Evolutionary conservation across 2,329 filamentous ascomycete species (phyloP).

Genomic region (Ophidiomyces ophidiicola): DNA sequence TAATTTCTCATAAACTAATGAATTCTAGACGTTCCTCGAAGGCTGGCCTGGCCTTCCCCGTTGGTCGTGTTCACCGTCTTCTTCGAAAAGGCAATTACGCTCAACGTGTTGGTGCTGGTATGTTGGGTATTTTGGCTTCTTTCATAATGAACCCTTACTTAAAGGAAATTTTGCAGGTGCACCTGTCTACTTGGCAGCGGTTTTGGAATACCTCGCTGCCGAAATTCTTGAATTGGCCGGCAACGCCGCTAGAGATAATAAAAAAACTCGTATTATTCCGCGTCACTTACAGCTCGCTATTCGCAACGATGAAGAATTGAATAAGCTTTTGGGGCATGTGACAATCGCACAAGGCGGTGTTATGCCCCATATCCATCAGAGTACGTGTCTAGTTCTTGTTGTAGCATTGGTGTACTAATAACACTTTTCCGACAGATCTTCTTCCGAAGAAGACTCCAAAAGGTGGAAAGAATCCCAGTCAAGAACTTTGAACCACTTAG

Average conservation of each 20-base stretch:
- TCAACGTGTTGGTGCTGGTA: constrained; percentile 94
- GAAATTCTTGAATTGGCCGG: constrained; percentile 27
- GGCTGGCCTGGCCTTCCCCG: constrained; percentile 96
- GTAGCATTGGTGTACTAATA: neutral
- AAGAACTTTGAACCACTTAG: constrained; percentile 72
- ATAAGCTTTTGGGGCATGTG: constrained; percentile 93
- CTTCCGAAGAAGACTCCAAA: constrained; percentile 99
- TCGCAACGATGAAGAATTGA: constrained; percentile 98
- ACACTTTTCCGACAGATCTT: constrained; percentile 55
- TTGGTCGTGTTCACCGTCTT: constrained; percentile 98
- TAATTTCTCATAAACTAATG: neutral
- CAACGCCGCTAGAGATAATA: constrained; percentile 98
- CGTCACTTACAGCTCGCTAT: constrained; percentile 98
- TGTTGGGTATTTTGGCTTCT: constrained; percentile 22
- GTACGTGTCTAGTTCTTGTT: constrained; percentile 45
- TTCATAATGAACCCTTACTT: neutral
- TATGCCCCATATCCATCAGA: constrained; percentile 92
- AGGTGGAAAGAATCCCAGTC: constrained; percentile 80
- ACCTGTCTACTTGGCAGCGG: constrained; percentile 65
- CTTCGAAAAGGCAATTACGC: constrained; percentile 99
- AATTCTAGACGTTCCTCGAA: constrained; percentile 80
- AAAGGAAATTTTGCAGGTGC: constrained; percentile 44
- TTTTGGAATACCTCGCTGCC: constrained; percentile 14
- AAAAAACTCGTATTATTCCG: constrained; percentile 99
- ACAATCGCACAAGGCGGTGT: constrained; percentile 97